Evolutionary conservation across 2,329 filamentous ascomycete genomes (phyloP).

Genomic region (Trichoderma gracile): DNA sequence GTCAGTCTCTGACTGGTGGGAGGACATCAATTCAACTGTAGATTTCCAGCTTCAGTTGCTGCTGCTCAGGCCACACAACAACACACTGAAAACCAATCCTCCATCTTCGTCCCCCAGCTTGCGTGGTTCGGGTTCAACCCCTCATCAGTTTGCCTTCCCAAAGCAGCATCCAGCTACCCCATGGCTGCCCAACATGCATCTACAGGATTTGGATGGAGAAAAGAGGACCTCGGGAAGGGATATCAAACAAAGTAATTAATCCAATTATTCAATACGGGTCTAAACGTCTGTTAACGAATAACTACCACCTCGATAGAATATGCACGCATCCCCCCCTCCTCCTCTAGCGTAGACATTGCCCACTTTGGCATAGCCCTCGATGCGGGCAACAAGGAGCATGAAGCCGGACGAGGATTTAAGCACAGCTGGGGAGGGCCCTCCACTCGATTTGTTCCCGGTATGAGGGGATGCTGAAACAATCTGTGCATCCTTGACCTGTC

Average conservation of each 20-base stretch:
- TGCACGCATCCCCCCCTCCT: background rate
- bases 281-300: background rate
- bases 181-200: conserved; percentile 11
- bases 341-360: conserved; percentile 5
- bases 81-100: too few relatives aligned
- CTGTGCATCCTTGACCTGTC: too few relatives aligned
- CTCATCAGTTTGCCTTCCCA: background rate
- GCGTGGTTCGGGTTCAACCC: background rate
- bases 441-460: too few relatives aligned
- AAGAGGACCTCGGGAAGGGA: background rate
- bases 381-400: background rate
- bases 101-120: background rate
- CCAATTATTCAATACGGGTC: background rate
- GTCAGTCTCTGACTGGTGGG: too few relatives aligned
- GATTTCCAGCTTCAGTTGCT: too few relatives aligned
- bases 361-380: conserved; percentile 2
- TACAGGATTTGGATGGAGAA: background rate
- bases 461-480: too few relatives aligned
- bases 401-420: background rate
- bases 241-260: background rate
- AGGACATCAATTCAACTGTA: too few relatives aligned
- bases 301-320: background rate
- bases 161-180: background rate
- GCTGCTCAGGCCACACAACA: too few relatives aligned
- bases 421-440: too few relatives aligned